Conservation (phyloP, 805 yeast genomes). For the Metschnikowia bowlesiae region DNA sequence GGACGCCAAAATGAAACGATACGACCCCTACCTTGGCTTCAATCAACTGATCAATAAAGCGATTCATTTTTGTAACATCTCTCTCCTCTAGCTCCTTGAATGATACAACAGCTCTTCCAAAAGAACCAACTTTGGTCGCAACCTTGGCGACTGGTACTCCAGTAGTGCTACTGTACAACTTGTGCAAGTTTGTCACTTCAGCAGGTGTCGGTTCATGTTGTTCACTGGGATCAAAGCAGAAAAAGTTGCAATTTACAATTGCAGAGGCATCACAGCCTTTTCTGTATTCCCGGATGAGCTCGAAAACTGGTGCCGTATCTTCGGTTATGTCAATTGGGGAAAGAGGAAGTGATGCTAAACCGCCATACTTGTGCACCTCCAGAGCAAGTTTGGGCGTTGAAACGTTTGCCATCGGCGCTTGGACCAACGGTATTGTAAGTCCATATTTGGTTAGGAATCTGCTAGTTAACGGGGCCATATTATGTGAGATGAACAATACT, state of each 20-base stretch:
- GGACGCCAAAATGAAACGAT: slow-evolving; percentile 54
- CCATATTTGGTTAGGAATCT: slow-evolving; percentile 18
- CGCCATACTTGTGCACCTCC: slow-evolving; percentile 40
- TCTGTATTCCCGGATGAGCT: slow-evolving; percentile 15
- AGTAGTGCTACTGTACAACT: slow-evolving; percentile 12
- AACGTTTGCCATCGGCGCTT: slow-evolving; percentile 61
- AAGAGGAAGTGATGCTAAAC: slow-evolving; percentile 47
- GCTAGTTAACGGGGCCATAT: neutral
- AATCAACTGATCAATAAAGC: slow-evolving; percentile 16
- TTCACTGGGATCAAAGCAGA: slow-evolving; percentile 33
- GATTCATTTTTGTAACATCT: slow-evolving; percentile 9
- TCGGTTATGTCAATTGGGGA: slow-evolving; percentile 28
- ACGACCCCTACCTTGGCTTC: slow-evolving; percentile 38
- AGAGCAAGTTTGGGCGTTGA: slow-evolving; percentile 44
- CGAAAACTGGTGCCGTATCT: slow-evolving; percentile 15
- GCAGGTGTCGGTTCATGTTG: slow-evolving; percentile 11
- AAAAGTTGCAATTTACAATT: slow-evolving; percentile 44
- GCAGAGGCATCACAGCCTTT: slow-evolving; percentile 9
- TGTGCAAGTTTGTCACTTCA: slow-evolving; percentile 23
- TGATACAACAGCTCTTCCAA: slow-evolving; percentile 25
- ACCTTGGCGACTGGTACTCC: neutral
- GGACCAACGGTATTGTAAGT: slow-evolving; percentile 43
- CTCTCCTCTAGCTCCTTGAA: slow-evolving; percentile 26
- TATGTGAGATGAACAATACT: neutral
- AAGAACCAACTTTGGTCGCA: neutral